A percentile compares a stretch with the other conserved stretches of the same genome.
These are phyloP conservation scores for Leishmania guyanensis DNA, from an alignment of 208 protist species.

Conservation along the genomic window DNA sequence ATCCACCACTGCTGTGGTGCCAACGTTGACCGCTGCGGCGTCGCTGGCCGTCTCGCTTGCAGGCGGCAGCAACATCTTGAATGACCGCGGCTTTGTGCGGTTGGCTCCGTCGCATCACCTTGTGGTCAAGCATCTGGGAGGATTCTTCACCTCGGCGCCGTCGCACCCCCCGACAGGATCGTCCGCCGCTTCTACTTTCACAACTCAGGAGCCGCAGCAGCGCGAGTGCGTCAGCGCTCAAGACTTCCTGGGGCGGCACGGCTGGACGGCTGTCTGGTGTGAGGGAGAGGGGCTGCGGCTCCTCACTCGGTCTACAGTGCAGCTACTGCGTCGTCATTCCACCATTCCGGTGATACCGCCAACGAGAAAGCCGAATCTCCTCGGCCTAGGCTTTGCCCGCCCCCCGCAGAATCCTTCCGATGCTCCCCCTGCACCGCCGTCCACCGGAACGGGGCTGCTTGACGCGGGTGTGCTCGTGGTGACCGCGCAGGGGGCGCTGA, in stretches of 20 bases:
- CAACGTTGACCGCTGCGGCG: constrained; percentile 7
- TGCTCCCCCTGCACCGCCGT: background rate
- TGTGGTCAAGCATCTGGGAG: constrained; percentile 32
- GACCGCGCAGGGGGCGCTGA: constrained; percentile 50
- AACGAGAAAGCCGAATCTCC: background rate
- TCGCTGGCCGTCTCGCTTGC: constrained; percentile 19
- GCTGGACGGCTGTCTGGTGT: constrained; percentile 36
- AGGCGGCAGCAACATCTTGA: constrained; percentile 22
- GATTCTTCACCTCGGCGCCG: constrained; percentile 29
- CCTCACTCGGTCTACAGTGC: constrained; percentile 30
- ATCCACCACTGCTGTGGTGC: background rate
- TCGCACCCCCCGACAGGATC: background rate
- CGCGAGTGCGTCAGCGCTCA: constrained; percentile 14
- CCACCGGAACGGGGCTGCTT: constrained; percentile 25
- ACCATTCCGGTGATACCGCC: background rate
- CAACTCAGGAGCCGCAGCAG: background rate
- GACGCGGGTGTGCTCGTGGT: constrained; percentile 58
- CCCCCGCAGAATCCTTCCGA: background rate
- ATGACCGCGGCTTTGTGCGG: constrained; percentile 30
- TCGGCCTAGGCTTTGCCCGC: constrained; percentile 11
- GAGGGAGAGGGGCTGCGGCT: constrained; percentile 52
- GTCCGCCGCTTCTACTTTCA: background rate
- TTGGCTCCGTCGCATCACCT: constrained; percentile 34
- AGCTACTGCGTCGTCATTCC: constrained; percentile 27
- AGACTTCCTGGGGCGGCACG: constrained; percentile 16